Evolutionary conservation across 78 protist species (phyloP), one percentile per base, ranked within the genome.

Genomic region (Dictyostelium capitatum): DNA sequence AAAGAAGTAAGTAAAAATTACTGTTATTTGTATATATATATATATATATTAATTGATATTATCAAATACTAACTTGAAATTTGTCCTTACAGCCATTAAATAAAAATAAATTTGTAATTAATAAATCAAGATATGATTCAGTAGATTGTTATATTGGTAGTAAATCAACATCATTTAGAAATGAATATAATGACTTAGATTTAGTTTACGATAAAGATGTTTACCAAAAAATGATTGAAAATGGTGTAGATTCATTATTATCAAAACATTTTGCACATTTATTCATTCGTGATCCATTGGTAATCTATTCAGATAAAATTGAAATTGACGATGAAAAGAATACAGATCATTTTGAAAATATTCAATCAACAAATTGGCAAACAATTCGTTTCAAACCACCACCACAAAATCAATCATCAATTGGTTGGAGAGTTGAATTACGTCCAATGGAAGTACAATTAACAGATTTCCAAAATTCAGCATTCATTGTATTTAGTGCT

Each of bases 371-470:
- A 59, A 98, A 99, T 94, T 99, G 99, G 99, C 98, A 98, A 54
- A 96, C 99, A 2, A 96, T 97, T 65, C 98, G 99, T 47, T 97
- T 98, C 96, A 99, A 99, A 96, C 99, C 99, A 46, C 99, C 99
- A 46, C 91, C 91, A 28, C 98, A 99, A 8, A 95, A 98, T 69
- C 5, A 43, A 73, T n/a, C 47, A 46, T n/a, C 53, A 28, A 96
- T 97, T 64, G 99, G 99, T 11, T 98, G 99, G 99, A 83, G 99
- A 30, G 98, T 97, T 10, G 99, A 99, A 73, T 97, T 99, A 95
- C 89, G 98, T 64, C 92, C 98, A 47, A 95, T 98, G 98, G 98
- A 98, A 65, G 96, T 97, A 8, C 97, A 95, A 46, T 11, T 98
- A 41, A 97, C 99, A 1, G 99, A 98, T 80, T 99, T 98, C 62